Percentiles rank a stretch among this genome's conserved stretches.
phyloP scores from a whole-genome alignment of 805 yeast species.

The Saccharomycopsis fibuligera region DNA sequence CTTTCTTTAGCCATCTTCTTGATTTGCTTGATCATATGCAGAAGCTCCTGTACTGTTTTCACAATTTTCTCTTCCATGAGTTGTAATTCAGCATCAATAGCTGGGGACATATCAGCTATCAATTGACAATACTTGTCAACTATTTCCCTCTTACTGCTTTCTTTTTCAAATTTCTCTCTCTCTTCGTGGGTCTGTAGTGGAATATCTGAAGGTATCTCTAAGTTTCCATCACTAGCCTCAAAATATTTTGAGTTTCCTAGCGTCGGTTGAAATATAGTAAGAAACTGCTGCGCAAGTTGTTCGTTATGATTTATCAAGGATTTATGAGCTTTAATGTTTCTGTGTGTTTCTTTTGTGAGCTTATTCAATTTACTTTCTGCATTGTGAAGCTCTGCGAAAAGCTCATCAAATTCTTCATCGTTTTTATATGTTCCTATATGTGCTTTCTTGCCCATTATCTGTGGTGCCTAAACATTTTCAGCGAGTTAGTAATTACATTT shows the following conservation, averaged over 20 bases:
- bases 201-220: not conserved
- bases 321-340: conserved; percentile 10
- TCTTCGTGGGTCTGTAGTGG: conserved; percentile 9
- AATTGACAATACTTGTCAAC: conserved; percentile 12
- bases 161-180: not conserved
- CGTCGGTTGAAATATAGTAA: conserved; percentile 2
- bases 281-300: conserved; percentile 16
- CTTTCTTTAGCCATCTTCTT: conserved; percentile 12
- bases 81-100: conserved; percentile 15
- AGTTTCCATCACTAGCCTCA: not conserved
- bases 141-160: conserved; percentile 3
- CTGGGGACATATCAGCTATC: conserved; percentile 18
- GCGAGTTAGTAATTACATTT: not conserved
- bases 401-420: conserved; percentile 13
- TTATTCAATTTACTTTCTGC: conserved; percentile 7
- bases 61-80: conserved; percentile 15
- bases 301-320: conserved; percentile 9
- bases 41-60: conserved; percentile 14
- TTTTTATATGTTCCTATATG: conserved; percentile 10
- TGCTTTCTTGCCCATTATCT: conserved; percentile 16
- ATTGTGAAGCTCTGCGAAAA: not conserved
- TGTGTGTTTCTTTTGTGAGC: conserved; percentile 9
- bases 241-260: conserved; percentile 4
- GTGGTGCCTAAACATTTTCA: conserved; percentile 12
- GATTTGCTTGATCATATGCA: conserved; percentile 17